phyloP scores from a whole-genome alignment of 768 basidiomycete genomes.

The Naganishia vishniacii region DNA sequence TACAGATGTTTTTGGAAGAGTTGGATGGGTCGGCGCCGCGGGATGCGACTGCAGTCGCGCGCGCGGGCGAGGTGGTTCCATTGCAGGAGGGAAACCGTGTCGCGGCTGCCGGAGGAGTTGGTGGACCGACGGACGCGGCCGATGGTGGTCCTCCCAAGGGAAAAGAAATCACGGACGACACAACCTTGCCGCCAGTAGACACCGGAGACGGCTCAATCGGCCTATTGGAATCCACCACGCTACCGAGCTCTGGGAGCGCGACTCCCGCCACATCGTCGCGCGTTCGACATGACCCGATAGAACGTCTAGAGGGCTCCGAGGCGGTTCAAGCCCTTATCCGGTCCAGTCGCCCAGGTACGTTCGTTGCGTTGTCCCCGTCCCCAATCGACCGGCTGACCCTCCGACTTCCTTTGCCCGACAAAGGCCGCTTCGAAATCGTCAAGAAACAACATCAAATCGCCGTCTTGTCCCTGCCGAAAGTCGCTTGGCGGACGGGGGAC shows the following conservation, averaged over 20 bases:
- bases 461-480: slow-evolving; percentile 82
- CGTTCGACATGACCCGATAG: not conserved
- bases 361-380: not conserved
- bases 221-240: no score
- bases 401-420: no score
- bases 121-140: no score
- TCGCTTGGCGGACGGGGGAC: slow-evolving; percentile 85
- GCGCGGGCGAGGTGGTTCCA: no score
- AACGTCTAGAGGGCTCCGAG: not conserved
- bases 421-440: slow-evolving; percentile 90
- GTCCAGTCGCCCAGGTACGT: slow-evolving; percentile 11
- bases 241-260: no score
- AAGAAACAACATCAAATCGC: slow-evolving; percentile 88
- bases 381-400: not conserved
- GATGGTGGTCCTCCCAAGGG: no score
- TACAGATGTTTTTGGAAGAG: not conserved
- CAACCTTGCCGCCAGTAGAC: no score
- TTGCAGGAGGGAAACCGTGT: no score
- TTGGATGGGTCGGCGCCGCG: not conserved
- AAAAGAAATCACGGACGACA: no score
- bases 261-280: not conserved
- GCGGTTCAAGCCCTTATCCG: slow-evolving; percentile 8
- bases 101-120: no score
- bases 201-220: no score
- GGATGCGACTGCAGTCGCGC: no score